Evolutionary conservation across 495 filamentous ascomycete species (phyloP).

Genomic region (Cryomyces minteri): DNA sequence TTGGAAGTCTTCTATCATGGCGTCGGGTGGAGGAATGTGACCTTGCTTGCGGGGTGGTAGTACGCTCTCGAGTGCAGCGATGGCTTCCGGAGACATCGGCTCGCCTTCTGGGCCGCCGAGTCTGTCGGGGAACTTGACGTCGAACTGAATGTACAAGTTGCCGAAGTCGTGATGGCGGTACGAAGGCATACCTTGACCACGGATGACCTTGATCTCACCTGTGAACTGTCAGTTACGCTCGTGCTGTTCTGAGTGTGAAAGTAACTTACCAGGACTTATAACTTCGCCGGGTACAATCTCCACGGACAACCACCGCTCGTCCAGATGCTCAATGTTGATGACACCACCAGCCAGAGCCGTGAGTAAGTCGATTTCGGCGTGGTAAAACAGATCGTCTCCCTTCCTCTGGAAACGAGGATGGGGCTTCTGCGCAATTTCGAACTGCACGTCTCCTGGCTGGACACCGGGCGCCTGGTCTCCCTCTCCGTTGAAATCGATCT

Average conservation of each 20-base stretch:
- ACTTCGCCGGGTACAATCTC: constrained; percentile 85
- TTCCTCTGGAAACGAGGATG: constrained; percentile 89
- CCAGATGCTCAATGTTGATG: constrained; percentile 87
- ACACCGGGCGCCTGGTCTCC: constrained; percentile 93
- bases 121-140: constrained; percentile 72
- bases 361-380: constrained; percentile 87
- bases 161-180: constrained; percentile 89
- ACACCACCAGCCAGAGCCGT: constrained; percentile 83
- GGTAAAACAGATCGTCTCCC: constrained; percentile 90
- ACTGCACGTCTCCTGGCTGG: constrained; percentile 83
- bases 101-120: constrained; percentile 27
- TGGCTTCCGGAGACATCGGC: constrained; percentile 33
- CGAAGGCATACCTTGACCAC: constrained; percentile 96
- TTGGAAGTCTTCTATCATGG: constrained; percentile 73
- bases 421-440: constrained; percentile 97
- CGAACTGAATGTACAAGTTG: constrained; percentile 95
- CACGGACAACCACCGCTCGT: constrained; percentile 88
- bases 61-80: constrained; percentile 51
- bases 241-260: neutral
- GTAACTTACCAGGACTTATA: constrained; percentile 68
- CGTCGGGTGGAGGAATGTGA: constrained; percentile 47
- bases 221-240: constrained; percentile 10
- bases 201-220: constrained; percentile 88
- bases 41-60: constrained; percentile 52
- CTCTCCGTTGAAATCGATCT: constrained; percentile 90